These are phyloP conservation scores for Pichia sp. DNA, from an alignment of 1,139 yeast genomes.

Conservation along the genomic window DNA sequence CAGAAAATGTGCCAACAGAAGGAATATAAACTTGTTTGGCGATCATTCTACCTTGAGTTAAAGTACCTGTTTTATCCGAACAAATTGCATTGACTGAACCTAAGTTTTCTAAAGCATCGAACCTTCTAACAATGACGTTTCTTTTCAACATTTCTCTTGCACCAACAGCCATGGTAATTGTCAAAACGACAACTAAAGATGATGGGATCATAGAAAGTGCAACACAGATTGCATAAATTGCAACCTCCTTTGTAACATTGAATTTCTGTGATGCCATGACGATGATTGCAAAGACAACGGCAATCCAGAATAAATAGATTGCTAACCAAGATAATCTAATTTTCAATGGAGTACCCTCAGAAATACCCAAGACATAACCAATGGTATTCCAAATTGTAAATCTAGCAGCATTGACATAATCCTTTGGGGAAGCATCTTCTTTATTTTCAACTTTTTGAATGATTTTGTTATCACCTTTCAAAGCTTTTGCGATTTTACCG, in stretches of 20 bases:
- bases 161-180: slow-evolving; percentile 86
- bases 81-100: slow-evolving; percentile 83
- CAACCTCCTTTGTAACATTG: slow-evolving; percentile 65
- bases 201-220: slow-evolving; percentile 86
- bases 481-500: slow-evolving; percentile 71
- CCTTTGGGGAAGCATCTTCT: slow-evolving; percentile 40
- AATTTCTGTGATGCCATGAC: slow-evolving; percentile 80
- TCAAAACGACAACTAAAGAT: slow-evolving; percentile 73
- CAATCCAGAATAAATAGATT: slow-evolving; percentile 62
- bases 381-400: slow-evolving; percentile 50
- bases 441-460: slow-evolving; percentile 36
- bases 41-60: slow-evolving; percentile 80
- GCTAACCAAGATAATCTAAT: slow-evolving; percentile 70
- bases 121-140: slow-evolving; percentile 72
- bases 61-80: slow-evolving; percentile 82
- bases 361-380: slow-evolving; percentile 72
- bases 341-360: slow-evolving; percentile 76
- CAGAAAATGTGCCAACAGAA: slow-evolving; percentile 62
- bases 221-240: slow-evolving; percentile 80
- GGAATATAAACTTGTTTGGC: slow-evolving; percentile 77
- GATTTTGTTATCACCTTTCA: slow-evolving; percentile 40
- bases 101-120: slow-evolving; percentile 76
- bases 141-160: slow-evolving; percentile 74
- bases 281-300: slow-evolving; percentile 73
- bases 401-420: slow-evolving; percentile 47